Evolutionary conservation across 2,329 filamentous ascomycete species (phyloP).

Genomic region (Penicillium hordei): DNA sequence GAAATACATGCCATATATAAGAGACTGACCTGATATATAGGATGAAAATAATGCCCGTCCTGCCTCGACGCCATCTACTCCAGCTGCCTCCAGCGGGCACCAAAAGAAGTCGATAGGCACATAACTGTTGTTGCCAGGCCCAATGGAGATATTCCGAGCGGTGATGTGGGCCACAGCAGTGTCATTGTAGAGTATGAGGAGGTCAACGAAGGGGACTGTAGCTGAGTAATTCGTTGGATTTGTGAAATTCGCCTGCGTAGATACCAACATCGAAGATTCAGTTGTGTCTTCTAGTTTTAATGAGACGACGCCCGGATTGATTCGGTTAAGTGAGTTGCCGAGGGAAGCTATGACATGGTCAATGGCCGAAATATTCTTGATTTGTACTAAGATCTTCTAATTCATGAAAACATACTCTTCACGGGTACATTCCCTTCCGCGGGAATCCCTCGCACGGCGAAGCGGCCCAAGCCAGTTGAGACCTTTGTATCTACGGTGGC

Average conservation of each 20-base stretch:
- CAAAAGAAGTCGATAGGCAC: conserved; percentile 69
- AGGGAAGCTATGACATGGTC: conserved; percentile 55
- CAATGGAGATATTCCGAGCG: conserved; percentile 62
- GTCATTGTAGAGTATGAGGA: conserved; percentile 72
- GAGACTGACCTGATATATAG: conserved; percentile 69
- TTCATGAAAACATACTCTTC: conserved; percentile 72
- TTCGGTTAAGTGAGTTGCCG: conserved; percentile 51
- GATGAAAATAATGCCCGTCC: conserved; percentile 76
- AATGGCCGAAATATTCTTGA: conserved; percentile 21
- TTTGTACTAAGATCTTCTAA: conserved; percentile 24
- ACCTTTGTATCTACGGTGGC: conserved; percentile 82
- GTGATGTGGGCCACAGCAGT: conserved; percentile 74
- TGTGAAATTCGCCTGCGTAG: conserved; percentile 75
- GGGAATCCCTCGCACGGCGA: conserved; percentile 80
- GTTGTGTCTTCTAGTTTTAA: conserved; percentile 73
- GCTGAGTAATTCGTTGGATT: conserved; percentile 90
- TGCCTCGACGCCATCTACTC: conserved; percentile 58
- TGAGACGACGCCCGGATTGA: conserved; percentile 66
- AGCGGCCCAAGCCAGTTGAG: conserved; percentile 74
- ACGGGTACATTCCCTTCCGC: conserved; percentile 80
- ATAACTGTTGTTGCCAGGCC: conserved; percentile 69
- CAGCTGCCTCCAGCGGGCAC: conserved; percentile 66
- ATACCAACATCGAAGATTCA: conserved; percentile 66
- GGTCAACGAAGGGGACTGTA: conserved; percentile 73
- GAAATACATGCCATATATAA: background rate